Percentiles rank a stretch among this genome's conserved stretches.
Conservation (phyloP, 2,329 filamentous ascomycete genomes). For the Cytospora piceae region DNA sequence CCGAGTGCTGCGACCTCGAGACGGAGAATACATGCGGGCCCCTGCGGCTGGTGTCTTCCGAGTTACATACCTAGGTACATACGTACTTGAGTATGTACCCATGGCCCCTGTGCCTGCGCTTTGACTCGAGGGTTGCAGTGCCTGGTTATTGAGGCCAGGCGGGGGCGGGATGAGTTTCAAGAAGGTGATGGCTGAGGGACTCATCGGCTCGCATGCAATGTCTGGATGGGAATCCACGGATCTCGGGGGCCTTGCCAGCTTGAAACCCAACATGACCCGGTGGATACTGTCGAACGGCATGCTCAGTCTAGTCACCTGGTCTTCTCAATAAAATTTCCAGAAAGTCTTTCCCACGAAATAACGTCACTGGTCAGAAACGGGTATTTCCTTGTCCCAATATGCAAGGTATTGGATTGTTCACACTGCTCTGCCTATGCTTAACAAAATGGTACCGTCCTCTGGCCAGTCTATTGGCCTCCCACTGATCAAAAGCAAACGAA, state of each 20-base stretch:
- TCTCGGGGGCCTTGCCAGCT: not conserved
- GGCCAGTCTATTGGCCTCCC: not conserved
- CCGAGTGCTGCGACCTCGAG: not conserved
- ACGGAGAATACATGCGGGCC: no score
- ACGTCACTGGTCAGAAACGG: not conserved
- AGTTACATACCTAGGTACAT: not conserved
- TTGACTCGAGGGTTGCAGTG: not conserved
- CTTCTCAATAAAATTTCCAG: not conserved
- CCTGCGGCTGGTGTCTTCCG: not conserved
- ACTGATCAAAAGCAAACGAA: not conserved
- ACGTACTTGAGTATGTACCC: not conserved
- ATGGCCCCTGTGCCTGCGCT: not conserved
- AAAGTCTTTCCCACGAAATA: not conserved
- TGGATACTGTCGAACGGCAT: no score
- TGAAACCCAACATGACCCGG: no score
- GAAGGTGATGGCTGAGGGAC: no score
- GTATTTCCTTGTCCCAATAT: not conserved
- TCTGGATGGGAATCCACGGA: no score
- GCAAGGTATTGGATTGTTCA: not conserved
- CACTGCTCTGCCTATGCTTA: not conserved
- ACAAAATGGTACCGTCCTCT: not conserved
- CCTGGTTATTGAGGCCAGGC: not conserved
- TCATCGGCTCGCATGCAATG: no score
- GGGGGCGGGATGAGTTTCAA: no score
- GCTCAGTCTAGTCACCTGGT: no score